phyloP scores from a whole-genome alignment of 257 asterid species.

The Hygrophila difformis region DNA sequence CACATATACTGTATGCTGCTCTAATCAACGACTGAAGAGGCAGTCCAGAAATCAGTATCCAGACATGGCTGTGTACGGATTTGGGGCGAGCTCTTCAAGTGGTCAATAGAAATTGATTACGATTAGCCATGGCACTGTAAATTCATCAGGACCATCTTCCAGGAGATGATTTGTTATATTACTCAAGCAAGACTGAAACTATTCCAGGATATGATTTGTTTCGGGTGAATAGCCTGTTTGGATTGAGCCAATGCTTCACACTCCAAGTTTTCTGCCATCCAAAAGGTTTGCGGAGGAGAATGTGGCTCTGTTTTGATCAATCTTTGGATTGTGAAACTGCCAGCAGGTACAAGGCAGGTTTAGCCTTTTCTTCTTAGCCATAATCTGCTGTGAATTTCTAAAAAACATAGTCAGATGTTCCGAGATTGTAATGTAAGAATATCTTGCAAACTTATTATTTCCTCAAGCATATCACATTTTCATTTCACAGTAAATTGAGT shows the following conservation, averaged over 20 bases:
- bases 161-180: background rate
- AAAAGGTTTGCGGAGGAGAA: conserved; percentile 7
- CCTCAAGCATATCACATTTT: too few relatives aligned
- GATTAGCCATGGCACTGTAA: background rate
- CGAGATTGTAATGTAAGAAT: too few relatives aligned
- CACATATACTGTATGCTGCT: too few relatives aligned
- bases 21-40: too few relatives aligned
- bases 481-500: too few relatives aligned
- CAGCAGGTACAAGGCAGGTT: too few relatives aligned
- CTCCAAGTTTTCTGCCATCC: conserved; percentile 30
- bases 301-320: conserved; percentile 9
- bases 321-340: too few relatives aligned
- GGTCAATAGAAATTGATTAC: conserved; percentile 24
- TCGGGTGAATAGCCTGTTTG: background rate
- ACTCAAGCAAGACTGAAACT: conserved; percentile 4
- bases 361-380: conserved; percentile 37
- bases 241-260: conserved; percentile 10
- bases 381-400: too few relatives aligned
- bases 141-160: too few relatives aligned
- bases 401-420: too few relatives aligned
- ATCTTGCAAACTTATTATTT: too few relatives aligned
- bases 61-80: conserved; percentile 22
- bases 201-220: background rate
- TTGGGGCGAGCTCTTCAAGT: conserved; percentile 24
- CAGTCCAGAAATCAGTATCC: too few relatives aligned